Conservation (phyloP, 2,329 filamentous ascomycete species). For the Acephala macrosclerotiorum region DNA sequence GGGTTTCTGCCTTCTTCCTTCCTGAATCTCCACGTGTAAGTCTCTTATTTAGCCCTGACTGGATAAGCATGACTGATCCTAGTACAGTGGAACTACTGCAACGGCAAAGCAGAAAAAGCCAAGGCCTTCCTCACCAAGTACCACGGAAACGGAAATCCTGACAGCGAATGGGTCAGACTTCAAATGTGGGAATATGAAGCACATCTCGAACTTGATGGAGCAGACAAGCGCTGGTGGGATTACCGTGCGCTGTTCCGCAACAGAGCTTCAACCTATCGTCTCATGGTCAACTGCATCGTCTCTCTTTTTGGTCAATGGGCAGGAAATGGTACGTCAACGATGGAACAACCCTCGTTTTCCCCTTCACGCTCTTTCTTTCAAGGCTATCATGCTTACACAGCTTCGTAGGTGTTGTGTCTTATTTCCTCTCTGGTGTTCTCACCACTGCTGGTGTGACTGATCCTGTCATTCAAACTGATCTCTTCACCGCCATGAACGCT, state of each 20-base stretch:
- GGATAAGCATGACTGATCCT: not conserved
- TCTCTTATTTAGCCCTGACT: slow-evolving; percentile 36
- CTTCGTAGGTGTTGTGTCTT: slow-evolving; percentile 49
- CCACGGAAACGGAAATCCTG: slow-evolving; percentile 58
- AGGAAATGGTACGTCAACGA: slow-evolving; percentile 41
- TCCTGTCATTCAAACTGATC: slow-evolving; percentile 57
- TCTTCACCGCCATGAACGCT: slow-evolving; percentile 59
- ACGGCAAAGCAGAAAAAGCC: slow-evolving; percentile 48
- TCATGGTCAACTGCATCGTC: slow-evolving; percentile 58
- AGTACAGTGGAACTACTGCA: slow-evolving; percentile 48
- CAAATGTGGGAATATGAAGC: slow-evolving; percentile 58
- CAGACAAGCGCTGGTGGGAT: slow-evolving; percentile 63
- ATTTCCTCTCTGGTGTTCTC: slow-evolving; percentile 60
- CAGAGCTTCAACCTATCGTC: slow-evolving; percentile 53
- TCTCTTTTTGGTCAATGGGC: slow-evolving; percentile 60
- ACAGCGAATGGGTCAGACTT: slow-evolving; percentile 59
- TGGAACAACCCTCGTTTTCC: not conserved
- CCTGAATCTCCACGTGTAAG: slow-evolving; percentile 53
- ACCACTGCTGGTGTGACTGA: slow-evolving; percentile 56
- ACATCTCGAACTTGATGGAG: slow-evolving; percentile 55
- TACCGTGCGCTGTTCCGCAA: slow-evolving; percentile 60
- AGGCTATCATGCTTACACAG: slow-evolving; percentile 14
- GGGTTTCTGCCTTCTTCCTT: slow-evolving; percentile 52
- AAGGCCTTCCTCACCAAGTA: slow-evolving; percentile 53
- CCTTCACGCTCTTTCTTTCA: not conserved